Conservation (phyloP, 345 rosid genomes). For the Eucalyptus cloeziana region DNA sequence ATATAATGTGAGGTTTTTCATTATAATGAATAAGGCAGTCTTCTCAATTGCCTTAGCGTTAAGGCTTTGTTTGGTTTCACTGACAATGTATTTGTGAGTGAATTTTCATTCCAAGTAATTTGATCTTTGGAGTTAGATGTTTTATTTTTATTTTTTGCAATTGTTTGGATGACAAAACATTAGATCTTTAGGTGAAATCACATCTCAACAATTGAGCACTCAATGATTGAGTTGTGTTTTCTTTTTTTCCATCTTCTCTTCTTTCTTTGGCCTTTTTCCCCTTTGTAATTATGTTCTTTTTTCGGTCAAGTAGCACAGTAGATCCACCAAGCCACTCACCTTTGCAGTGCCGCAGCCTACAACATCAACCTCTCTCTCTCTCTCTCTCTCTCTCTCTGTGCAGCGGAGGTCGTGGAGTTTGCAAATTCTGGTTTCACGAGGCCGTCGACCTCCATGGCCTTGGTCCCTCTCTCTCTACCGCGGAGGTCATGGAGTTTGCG, state of each 20-base stretch:
- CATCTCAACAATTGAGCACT: not conserved
- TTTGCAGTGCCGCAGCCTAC: not conserved
- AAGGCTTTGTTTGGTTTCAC: not conserved
- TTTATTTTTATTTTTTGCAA: not conserved
- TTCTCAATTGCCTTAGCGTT: not conserved
- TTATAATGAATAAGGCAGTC: not conserved
- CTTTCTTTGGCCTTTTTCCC: not conserved
- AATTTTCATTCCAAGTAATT: not conserved
- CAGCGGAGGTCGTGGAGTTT: too few relatives aligned
- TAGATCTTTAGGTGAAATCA: not conserved
- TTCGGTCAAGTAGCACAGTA: not conserved
- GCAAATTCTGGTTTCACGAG: too few relatives aligned
- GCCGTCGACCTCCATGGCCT: not conserved
- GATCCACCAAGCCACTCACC: not conserved
- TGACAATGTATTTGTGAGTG: not conserved
- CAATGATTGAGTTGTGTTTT: not conserved
- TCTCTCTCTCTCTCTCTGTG: too few relatives aligned
- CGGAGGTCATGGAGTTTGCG: too few relatives aligned
- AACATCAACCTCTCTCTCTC: not conserved
- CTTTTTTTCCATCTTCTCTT: not conserved
- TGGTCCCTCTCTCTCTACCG: not conserved
- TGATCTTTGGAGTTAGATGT: not conserved
- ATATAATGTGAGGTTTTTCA: not conserved
- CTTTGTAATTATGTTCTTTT: not conserved
- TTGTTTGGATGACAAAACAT: not conserved